Evolutionary conservation across 23 red algal genomes (phyloP).

Genomic region (Agarophyton chilense): DNA sequence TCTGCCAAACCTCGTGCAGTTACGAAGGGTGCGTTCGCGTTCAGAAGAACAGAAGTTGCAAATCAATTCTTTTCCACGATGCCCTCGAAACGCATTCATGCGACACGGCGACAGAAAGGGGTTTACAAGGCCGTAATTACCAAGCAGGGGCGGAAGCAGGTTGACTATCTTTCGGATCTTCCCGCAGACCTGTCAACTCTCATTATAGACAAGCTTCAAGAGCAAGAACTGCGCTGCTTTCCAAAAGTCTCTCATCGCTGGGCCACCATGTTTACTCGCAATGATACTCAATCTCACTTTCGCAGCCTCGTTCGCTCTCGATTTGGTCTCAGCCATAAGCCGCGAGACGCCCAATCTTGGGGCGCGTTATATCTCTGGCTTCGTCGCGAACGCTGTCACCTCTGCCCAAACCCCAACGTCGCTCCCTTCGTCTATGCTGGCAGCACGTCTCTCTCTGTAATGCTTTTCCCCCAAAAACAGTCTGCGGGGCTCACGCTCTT

Average conservation of each 20-base stretch:
- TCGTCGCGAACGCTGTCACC: slow-evolving; percentile 67
- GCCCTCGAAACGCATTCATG: slow-evolving; percentile 23
- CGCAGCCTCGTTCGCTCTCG: slow-evolving; percentile 39
- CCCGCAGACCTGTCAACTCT: slow-evolving; percentile 38
- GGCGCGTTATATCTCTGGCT: slow-evolving; percentile 49
- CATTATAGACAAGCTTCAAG: slow-evolving; percentile 49
- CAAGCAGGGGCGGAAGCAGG: not conserved
- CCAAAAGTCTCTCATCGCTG: slow-evolving; percentile 35
- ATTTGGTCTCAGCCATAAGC: slow-evolving; percentile 23
- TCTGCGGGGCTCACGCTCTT: slow-evolving; percentile 34
- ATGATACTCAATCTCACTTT: slow-evolving; percentile 37
- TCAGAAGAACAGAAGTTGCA: not conserved
- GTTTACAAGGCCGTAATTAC: not conserved
- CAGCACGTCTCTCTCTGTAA: slow-evolving; percentile 7
- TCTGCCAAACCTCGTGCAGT: no score
- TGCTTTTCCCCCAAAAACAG: slow-evolving; percentile 2
- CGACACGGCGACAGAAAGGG: not conserved
- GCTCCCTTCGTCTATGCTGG: slow-evolving; percentile 61
- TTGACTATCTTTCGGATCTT: slow-evolving; percentile 26
- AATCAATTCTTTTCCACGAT: not conserved
- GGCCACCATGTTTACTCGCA: slow-evolving; percentile 23
- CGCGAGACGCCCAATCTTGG: slow-evolving; percentile 25
- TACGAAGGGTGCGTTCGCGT: no score
- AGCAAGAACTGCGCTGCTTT: slow-evolving; percentile 30
- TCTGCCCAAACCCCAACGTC: slow-evolving; percentile 43